Percentiles rank a stretch among this genome's conserved stretches.
Evolutionary conservation across 805 yeast genomes (phyloP).

Genomic region (Crinitomyces ghanaensis): DNA sequence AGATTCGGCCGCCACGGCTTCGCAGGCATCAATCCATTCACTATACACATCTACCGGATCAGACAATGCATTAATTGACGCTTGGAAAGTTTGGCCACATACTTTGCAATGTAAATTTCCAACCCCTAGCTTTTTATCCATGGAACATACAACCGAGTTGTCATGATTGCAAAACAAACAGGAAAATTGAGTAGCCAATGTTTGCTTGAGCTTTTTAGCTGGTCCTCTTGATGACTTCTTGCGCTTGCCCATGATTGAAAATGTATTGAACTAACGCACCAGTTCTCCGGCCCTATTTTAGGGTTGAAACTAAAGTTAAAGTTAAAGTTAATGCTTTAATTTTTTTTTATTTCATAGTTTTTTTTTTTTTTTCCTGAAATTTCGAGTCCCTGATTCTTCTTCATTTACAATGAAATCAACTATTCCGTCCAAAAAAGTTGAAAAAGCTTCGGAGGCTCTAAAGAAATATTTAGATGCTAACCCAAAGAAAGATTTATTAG

Average conservation of each 20-base stretch:
- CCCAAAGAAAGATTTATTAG: conserved; percentile 42
- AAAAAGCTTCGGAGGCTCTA: conserved; percentile 44
- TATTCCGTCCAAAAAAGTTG: too few species aligned
- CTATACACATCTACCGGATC: conserved; percentile 93
- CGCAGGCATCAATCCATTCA: conserved; percentile 97
- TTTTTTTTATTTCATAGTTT: too few species aligned
- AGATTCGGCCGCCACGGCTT: conserved; percentile 65
- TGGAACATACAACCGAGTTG: conserved; percentile 72
- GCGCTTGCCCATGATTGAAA: conserved; percentile 63
- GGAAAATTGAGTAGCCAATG: conserved; percentile 69
- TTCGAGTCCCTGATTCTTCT: too few species aligned
- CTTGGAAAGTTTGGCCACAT: conserved; percentile 89
- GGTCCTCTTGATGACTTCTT: conserved; percentile 80
- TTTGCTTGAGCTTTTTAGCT: conserved; percentile 63
- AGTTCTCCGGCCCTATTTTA: too few species aligned
- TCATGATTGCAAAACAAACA: conserved; percentile 96
- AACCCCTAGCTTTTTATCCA: conserved; percentile 76
- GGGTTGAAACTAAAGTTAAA: too few species aligned
- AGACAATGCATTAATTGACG: conserved; percentile 63
- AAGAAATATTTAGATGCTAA: conserved; percentile 39
- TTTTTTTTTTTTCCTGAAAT: too few species aligned
- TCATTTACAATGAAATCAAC: too few species aligned
- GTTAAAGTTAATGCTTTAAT: too few species aligned
- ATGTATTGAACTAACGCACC: too few species aligned
- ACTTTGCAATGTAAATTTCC: conserved; percentile 84